These are phyloP conservation scores for Schwanniomyces occidentalis DNA, from an alignment of 805 yeast genomes.

Conservation along the genomic window DNA sequence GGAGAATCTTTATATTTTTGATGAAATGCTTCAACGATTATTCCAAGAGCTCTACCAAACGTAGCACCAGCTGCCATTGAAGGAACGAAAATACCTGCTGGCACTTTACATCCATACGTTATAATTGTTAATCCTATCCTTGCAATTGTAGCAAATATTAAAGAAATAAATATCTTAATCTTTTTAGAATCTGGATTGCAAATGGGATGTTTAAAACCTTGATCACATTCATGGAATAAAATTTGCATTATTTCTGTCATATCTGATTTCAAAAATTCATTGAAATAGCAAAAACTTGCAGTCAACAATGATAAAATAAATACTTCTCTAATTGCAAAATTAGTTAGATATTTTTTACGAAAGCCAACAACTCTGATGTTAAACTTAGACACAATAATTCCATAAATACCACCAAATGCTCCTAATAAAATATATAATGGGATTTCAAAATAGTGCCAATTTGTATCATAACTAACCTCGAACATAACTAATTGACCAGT, in stretches of 20 bases:
- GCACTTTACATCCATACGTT: conserved; percentile 90
- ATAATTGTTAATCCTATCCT: conserved; percentile 73
- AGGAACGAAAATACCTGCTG: conserved; percentile 97
- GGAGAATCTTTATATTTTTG: conserved; percentile 33
- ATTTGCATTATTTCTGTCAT: conserved; percentile 96
- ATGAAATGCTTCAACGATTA: conserved; percentile 54
- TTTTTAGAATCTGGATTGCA: conserved; percentile 35
- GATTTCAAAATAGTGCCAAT: conserved; percentile 86
- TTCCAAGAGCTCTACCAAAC: conserved; percentile 85
- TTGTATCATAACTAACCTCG: conserved; percentile 81
- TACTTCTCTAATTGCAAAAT: conserved; percentile 70
- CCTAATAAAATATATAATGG: conserved; percentile 81
- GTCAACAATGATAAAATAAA: conserved; percentile 65
- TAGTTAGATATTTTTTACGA: conserved; percentile 65
- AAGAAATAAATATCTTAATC: conserved; percentile 46
- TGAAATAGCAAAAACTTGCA: conserved; percentile 77
- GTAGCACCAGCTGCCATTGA: conserved; percentile 97
- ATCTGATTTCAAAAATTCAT: conserved; percentile 76
- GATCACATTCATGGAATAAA: conserved; percentile 79
- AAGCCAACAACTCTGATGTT: conserved; percentile 77
- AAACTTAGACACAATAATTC: conserved; percentile 70
- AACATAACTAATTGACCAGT: conserved; percentile 93
- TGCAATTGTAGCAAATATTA: conserved; percentile 68
- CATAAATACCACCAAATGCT: conserved; percentile 88
- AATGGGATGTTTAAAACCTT: conserved; percentile 40